These are phyloP conservation scores for Aspergillus asperescens DNA, from an alignment of 495 filamentous ascomycete species.

Conservation along the genomic window DNA sequence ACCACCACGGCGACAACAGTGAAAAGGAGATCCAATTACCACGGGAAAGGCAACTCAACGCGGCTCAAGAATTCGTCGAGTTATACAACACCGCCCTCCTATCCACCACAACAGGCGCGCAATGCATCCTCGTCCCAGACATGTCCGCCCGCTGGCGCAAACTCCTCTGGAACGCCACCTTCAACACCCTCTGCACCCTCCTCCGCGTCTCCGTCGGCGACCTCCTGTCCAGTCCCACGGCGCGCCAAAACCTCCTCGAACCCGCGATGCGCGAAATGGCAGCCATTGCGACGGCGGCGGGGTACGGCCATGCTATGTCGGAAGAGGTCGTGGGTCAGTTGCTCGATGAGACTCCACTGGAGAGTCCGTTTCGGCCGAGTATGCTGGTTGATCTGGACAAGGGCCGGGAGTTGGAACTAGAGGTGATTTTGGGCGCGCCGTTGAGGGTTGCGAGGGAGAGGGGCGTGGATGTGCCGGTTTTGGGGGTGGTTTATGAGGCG, in stretches of 20 bases:
- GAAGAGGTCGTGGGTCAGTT: neutral
- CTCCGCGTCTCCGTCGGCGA: constrained; percentile 35
- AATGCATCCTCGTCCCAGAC: constrained; percentile 19
- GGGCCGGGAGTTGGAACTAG: constrained; percentile 51
- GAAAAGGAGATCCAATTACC: neutral
- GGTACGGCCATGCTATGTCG: neutral
- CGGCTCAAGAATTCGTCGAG: neutral
- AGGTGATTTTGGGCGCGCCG: constrained; percentile 58
- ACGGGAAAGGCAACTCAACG: neutral
- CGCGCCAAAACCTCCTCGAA: neutral
- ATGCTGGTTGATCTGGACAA: constrained; percentile 57
- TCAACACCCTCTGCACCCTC: constrained; percentile 38
- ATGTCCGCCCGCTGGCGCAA: constrained; percentile 42
- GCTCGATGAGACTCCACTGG: neutral
- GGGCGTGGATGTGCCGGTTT: constrained; percentile 48
- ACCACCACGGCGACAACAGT: neutral
- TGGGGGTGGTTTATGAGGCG: too few species aligned
- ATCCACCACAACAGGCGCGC: neutral
- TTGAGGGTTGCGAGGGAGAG: constrained; percentile 46
- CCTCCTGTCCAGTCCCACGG: neutral
- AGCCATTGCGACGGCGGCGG: neutral
- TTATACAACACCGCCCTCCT: too few species aligned
- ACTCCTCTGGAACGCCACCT: constrained; percentile 42
- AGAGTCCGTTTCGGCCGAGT: constrained; percentile 36
- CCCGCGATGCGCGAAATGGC: constrained; percentile 4